Percentiles rank a stretch among this genome's conserved stretches.
Evolutionary conservation across 1,284 basidiomycete species (phyloP).

Genomic region (Takashimella koratensis): DNA sequence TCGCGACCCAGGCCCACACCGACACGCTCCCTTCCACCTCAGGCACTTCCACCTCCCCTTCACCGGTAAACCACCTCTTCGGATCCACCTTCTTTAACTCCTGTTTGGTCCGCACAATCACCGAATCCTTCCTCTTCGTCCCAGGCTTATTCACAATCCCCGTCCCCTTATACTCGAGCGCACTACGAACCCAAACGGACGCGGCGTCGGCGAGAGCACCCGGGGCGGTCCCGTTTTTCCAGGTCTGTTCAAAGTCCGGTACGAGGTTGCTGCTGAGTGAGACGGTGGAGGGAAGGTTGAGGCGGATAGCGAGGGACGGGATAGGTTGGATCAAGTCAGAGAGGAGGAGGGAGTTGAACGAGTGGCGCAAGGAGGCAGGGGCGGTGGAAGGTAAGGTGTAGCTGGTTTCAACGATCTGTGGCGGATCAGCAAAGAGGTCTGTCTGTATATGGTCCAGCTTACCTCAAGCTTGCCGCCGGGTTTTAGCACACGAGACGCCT

Average conservation of each 20-base stretch:
- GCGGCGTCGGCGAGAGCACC: slow-evolving; percentile 30
- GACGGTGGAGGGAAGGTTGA: slow-evolving; percentile 25
- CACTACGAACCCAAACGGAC: slow-evolving; percentile 28
- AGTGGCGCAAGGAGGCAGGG: slow-evolving; percentile 23
- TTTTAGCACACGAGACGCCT: slow-evolving; percentile 42
- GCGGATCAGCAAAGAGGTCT: background rate
- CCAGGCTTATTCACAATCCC: slow-evolving; percentile 10
- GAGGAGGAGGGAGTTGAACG: slow-evolving; percentile 35
- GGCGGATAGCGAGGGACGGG: slow-evolving; percentile 33
- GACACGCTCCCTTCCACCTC: slow-evolving; percentile 5
- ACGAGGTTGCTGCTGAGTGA: slow-evolving; percentile 6
- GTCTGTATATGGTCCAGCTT: background rate
- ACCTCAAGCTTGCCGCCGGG: slow-evolving; percentile 46
- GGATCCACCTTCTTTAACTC: slow-evolving; percentile 8
- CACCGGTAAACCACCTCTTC: slow-evolving; percentile 11
- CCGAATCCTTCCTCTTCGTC: slow-evolving; percentile 3
- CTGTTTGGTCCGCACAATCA: slow-evolving; percentile 6
- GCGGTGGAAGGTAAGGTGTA: slow-evolving; percentile 28
- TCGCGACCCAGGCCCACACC: slow-evolving; percentile 15
- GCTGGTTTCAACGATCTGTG: slow-evolving; percentile 44
- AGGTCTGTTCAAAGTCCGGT: slow-evolving; percentile 18
- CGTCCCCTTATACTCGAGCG: slow-evolving; percentile 34
- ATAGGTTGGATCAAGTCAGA: slow-evolving; percentile 35
- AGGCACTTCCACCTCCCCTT: background rate
- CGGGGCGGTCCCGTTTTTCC: slow-evolving; percentile 8